Conservation (phyloP, 1,139 yeast genomes). For the Saccharomyces pastorianus region DNA sequence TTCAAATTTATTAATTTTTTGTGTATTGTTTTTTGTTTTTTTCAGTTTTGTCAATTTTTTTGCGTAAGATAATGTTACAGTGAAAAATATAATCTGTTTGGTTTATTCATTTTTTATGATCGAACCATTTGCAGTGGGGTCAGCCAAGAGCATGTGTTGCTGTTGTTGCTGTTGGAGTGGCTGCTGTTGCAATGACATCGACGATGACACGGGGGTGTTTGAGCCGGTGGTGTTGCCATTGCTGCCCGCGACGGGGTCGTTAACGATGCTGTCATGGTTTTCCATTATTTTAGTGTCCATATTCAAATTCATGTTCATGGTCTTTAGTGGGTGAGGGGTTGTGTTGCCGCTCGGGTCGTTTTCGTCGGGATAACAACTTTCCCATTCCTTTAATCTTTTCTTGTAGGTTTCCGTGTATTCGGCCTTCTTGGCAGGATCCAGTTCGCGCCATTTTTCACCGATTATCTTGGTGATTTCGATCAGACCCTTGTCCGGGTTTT, state of each 20-base stretch:
- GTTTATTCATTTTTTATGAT: not conserved
- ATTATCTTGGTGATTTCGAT: conserved; percentile 32
- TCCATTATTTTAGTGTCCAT: not conserved
- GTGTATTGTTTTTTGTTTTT: too few relatives aligned
- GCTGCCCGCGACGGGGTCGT: conserved; percentile 1
- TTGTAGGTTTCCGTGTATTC: conserved; percentile 31
- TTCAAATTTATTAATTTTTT: too few relatives aligned
- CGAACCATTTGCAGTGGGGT: not conserved
- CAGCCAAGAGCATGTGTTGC: not conserved
- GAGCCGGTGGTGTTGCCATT: not conserved
- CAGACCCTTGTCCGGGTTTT: conserved; percentile 30
- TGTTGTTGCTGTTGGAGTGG: not conserved
- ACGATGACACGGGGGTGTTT: not conserved
- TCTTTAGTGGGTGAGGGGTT: not conserved
- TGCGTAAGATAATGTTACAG: not conserved
- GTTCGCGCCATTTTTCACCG: conserved; percentile 32
- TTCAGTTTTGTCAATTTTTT: not conserved
- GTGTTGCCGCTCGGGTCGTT: conserved; percentile 4
- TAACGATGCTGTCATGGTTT: not conserved
- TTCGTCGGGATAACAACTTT: conserved; percentile 29
- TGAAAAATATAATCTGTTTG: not conserved
- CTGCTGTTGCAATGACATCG: not conserved
- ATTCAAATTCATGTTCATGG: not conserved
- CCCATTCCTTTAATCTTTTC: conserved; percentile 32
- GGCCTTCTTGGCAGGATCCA: conserved; percentile 26